Conservation (phyloP, 176 grass and related monocot genomes). For the maize (Zea mays) region Zm-B73-REFERENCE-NAM-5.0 NC_050097.1:237371001-237371500, state of each 20-base stretch:
- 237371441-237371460: constrained; percentile 62
- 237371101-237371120: constrained; percentile 35
- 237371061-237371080: constrained; percentile 50
- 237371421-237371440: constrained; percentile 62
- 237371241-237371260: constrained; percentile 62
- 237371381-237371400: constrained; percentile 25
- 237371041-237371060: constrained; percentile 63
- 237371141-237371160: constrained; percentile 74
- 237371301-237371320: constrained; percentile 68
- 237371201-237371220: constrained; percentile 62
- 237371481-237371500: constrained; percentile 82
- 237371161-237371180: constrained; percentile 74
- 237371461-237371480: constrained; percentile 82
- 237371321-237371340: constrained; percentile 49
- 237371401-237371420: constrained; percentile 65
- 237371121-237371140: constrained; percentile 45
- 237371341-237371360: constrained; percentile 53
- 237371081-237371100: constrained; percentile 40
- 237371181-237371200: constrained; percentile 77
- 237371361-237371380: constrained; percentile 12
- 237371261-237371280: constrained; percentile 66
- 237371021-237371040: constrained; percentile 63
- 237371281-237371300: constrained; percentile 70
- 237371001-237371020: constrained; percentile 53
- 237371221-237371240: constrained; percentile 58